A percentile compares a stretch with the other conserved stretches of the same genome.
Conservation (phyloP, 108 stramenopile species). For the Pinguiococcus pyrenoidosus region DNA sequence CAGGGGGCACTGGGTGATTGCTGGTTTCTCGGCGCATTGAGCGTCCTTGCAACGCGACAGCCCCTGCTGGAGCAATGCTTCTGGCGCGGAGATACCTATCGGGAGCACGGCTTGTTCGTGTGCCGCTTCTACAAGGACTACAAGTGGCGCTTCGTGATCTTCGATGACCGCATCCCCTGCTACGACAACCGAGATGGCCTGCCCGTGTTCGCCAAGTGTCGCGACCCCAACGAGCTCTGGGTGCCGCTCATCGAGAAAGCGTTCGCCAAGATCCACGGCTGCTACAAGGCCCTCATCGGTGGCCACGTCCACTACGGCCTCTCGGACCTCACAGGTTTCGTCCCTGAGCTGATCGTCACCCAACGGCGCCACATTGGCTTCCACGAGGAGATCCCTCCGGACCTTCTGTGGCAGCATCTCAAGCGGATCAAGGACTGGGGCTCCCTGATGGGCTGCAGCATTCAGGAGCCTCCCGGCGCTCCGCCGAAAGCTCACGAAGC, state of each 20-base stretch:
- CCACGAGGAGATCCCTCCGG: neutral
- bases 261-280: slow-evolving; percentile 38
- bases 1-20: too few species aligned
- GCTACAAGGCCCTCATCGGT: slow-evolving; percentile 35
- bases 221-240: slow-evolving; percentile 32
- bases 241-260: slow-evolving; percentile 37
- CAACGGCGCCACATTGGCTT: neutral
- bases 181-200: slow-evolving; percentile 9
- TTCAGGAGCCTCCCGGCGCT: too few species aligned
- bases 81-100: slow-evolving; percentile 5
- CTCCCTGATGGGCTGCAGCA: too few species aligned
- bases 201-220: slow-evolving; percentile 8
- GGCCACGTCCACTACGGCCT: slow-evolving; percentile 33
- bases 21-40: slow-evolving; percentile 7
- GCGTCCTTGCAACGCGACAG: too few species aligned
- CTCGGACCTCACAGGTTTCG: slow-evolving; percentile 37
- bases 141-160: slow-evolving; percentile 36
- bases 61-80: slow-evolving; percentile 9
- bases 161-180: slow-evolving; percentile 40
- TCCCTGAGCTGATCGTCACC: neutral
- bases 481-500: neutral
- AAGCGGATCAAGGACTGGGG: slow-evolving; percentile 3
- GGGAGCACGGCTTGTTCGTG: slow-evolving; percentile 22
- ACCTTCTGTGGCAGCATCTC: slow-evolving; percentile 6
- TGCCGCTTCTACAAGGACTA: slow-evolving; percentile 37